These are phyloP conservation scores for Helicostylum pulchrum DNA, from an alignment of 192 early-diverging fungal species.

Conservation along the genomic window DNA sequence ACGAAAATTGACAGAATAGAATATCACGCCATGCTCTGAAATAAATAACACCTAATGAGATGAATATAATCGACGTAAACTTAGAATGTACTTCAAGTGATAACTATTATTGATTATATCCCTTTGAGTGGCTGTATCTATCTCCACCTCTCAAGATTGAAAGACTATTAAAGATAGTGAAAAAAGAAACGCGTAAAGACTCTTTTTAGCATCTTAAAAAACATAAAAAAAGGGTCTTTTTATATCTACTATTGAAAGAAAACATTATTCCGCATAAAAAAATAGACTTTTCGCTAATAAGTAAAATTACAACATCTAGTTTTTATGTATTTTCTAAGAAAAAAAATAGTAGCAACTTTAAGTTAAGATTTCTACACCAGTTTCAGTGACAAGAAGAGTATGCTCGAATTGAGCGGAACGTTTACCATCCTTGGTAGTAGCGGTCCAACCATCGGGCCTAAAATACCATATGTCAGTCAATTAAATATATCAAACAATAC, in stretches of 20 bases:
- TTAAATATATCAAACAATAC: not conserved
- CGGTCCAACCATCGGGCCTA: constrained; percentile 83
- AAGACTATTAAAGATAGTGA: no score
- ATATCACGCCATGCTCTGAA: no score
- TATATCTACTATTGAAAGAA: not conserved
- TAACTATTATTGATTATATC: no score
- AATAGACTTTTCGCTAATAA: not conserved
- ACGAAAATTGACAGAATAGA: no score
- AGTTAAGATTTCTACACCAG: constrained; percentile 83
- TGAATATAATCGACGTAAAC: no score
- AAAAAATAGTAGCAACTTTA: constrained; percentile 5
- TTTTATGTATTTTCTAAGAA: not conserved
- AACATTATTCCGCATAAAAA: not conserved
- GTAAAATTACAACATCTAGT: not conserved
- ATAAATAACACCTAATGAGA: no score
- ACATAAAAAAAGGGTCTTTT: no score
- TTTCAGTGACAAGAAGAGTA: constrained; percentile 89
- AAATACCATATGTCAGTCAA: constrained; percentile 15
- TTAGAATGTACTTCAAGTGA: no score
- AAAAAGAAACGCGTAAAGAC: no score
- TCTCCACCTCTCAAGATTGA: no score
- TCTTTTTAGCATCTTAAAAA: no score
- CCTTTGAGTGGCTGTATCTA: no score
- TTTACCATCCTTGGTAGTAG: constrained; percentile 88
- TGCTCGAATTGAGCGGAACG: constrained; percentile 98